Base-by-base conservation (phyloP, 148 eudicot genomes). In the Pharnaceum exiguum region DNA sequence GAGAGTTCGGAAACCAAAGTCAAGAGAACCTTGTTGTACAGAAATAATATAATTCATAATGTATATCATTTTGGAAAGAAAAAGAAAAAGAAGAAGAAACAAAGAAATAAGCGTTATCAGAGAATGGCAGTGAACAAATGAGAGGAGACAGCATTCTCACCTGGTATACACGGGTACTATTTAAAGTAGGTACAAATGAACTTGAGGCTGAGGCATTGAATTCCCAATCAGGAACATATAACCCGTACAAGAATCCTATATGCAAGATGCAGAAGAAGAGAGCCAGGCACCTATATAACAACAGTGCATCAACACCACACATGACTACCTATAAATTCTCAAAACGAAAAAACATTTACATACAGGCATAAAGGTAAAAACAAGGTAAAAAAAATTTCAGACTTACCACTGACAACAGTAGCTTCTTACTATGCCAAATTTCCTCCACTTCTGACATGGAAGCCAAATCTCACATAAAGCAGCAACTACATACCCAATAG, bases 381-480 rank as follows among this genome's bases (percentile, higher is more conserved):
- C 24, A 1, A 32, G 18, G 29, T 39, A 33, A 13, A 23, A 17
- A 57, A 23, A 53, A 9, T 18, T 25, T 59, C 11, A 27, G 49
- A 38, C 85, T 79, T 76, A 89, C 96, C 96, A 85, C 52, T 89
- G 96, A 79, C 75, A 71, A 42, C 60, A 65, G 71, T 71, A 79
- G 60, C 72, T 81, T 63, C 72, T 79, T 18, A 68, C 46, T 21
- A 67, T 65, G 16, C 74, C 46, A 54, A 65, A 65, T 63, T 63
- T 67, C 46, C 59, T 79, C 73, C 69, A 59, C 72, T 57, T 82
- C 65, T 68, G 71, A 76, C 75, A 57, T 5, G 90, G 82, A 75
- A 90, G 83, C 95, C 97, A 90, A 67, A 90, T 87, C 70, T 84
- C 95, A 66, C 87, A 87, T 71, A 82, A 63, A 31, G 97, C 95